phyloP scores from a whole-genome alignment of 345 rosid species.

The Gossypium sturtianum region DNA sequence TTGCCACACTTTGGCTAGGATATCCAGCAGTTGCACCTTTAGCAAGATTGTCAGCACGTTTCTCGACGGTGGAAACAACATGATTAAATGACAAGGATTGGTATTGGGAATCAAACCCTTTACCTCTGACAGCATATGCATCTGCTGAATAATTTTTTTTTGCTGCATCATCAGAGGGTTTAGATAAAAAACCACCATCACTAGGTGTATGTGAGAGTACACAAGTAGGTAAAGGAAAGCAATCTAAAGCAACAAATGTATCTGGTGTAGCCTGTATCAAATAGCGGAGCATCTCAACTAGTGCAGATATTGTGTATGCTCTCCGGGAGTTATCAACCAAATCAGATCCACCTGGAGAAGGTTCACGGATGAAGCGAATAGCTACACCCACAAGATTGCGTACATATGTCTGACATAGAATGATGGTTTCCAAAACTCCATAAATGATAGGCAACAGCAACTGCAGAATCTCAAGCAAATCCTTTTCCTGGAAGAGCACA shows the following conservation, averaged over 20 bases:
- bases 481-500: constrained; percentile 67
- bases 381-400: constrained; percentile 67
- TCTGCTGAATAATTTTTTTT: constrained; percentile 56
- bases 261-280: constrained; percentile 87
- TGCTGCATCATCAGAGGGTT: constrained; percentile 61
- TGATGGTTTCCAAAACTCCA: constrained; percentile 77
- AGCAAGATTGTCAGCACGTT: constrained; percentile 67
- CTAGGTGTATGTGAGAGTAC: constrained; percentile 58
- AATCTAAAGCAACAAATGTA: constrained; percentile 91
- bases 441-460: constrained; percentile 81
- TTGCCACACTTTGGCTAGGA: constrained; percentile 65
- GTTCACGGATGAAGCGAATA: constrained; percentile 73
- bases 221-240: constrained; percentile 83
- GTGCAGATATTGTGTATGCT: constrained; percentile 83
- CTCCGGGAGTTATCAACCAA: constrained; percentile 93
- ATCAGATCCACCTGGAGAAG: constrained; percentile 91
- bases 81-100: constrained; percentile 66
- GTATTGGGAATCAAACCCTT: constrained; percentile 64
- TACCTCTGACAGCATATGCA: constrained; percentile 48
- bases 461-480: constrained; percentile 72
- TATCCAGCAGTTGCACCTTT: constrained; percentile 66
- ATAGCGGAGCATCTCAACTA: constrained; percentile 88
- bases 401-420: constrained; percentile 84
- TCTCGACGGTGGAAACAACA: constrained; percentile 68
- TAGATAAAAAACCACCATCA: constrained; percentile 64